A percentile compares a stretch with the other conserved stretches of the same genome.
These are phyloP conservation scores for Ascobolus immersus DNA, from an alignment of 495 filamentous ascomycete species.

Conservation along the genomic window DNA sequence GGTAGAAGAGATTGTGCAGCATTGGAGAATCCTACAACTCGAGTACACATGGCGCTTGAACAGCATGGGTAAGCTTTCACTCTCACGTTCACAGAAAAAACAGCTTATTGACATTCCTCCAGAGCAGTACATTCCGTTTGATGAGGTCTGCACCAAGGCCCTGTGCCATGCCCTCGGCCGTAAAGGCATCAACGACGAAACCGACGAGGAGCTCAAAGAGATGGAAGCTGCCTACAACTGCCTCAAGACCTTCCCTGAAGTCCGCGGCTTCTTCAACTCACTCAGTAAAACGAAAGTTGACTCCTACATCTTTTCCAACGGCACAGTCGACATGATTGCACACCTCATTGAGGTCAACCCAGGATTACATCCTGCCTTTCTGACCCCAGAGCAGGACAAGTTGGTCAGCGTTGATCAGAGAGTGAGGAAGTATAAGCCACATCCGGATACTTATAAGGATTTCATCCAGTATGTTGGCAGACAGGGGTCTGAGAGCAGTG, in stretches of 20 bases:
- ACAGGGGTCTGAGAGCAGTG: slow-evolving; percentile 21
- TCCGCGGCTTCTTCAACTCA: slow-evolving; percentile 24
- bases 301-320: slow-evolving; percentile 53
- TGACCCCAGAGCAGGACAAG: slow-evolving; percentile 19
- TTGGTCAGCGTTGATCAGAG: slow-evolving; percentile 39
- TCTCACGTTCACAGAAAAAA: background rate
- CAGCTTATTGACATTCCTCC: slow-evolving; percentile 1
- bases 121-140: slow-evolving; percentile 41
- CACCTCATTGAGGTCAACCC: slow-evolving; percentile 20
- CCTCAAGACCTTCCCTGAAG: slow-evolving; percentile 46
- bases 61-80: slow-evolving; percentile 37
- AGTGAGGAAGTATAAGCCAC: slow-evolving; percentile 40
- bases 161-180: slow-evolving; percentile 39
- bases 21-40: slow-evolving; percentile 38
- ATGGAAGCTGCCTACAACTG: slow-evolving; percentile 44
- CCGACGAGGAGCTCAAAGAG: slow-evolving; percentile 17
- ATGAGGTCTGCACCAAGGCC: slow-evolving; percentile 33
- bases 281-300: slow-evolving; percentile 19
- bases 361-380: slow-evolving; percentile 19
- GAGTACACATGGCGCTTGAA: slow-evolving; percentile 67
- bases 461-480: slow-evolving; percentile 29
- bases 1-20: background rate
- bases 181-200: slow-evolving; percentile 21
- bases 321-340: slow-evolving; percentile 37
- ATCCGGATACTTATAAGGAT: slow-evolving; percentile 34